phyloP scores from a whole-genome alignment of 1,139 yeast species.

The Sugiyamaella neomexicana region DNA sequence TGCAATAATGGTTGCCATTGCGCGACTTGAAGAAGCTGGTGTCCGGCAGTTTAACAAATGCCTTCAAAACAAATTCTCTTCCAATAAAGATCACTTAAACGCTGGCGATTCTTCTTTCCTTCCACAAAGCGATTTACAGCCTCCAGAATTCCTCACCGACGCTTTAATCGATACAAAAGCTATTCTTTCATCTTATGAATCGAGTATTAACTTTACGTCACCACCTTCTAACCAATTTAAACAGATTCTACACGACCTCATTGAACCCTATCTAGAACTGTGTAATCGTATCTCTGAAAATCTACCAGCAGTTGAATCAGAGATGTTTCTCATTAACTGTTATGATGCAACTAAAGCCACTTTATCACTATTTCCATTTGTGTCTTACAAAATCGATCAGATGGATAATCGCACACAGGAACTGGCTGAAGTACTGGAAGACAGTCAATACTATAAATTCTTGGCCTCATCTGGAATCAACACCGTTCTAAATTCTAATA shows the following conservation, averaged over 20 bases:
- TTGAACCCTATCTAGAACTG: conserved; percentile 41
- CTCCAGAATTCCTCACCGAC: conserved; percentile 42
- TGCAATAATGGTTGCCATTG: conserved; percentile 31
- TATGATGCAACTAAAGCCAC: conserved; percentile 38
- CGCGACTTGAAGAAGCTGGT: conserved; percentile 32
- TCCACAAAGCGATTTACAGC: conserved; percentile 34
- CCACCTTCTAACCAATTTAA: conserved; percentile 33
- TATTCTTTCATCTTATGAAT: conserved; percentile 40
- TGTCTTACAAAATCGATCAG: conserved; percentile 38
- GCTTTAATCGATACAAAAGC: conserved; percentile 39
- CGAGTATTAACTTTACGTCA: conserved; percentile 35
- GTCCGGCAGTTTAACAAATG: conserved; percentile 37
- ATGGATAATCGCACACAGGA: conserved; percentile 35
- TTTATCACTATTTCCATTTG: conserved; percentile 37
- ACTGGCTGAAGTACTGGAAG: conserved; percentile 36
- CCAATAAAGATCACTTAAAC: conserved; percentile 24
- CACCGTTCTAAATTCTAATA: conserved; percentile 10
- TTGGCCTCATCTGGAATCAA: conserved; percentile 34
- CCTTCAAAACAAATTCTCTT: conserved; percentile 32
- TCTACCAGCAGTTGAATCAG: conserved; percentile 31
- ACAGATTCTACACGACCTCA: conserved; percentile 37
- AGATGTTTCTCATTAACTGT: conserved; percentile 41
- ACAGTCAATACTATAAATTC: conserved; percentile 34
- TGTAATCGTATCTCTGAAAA: conserved; percentile 37
- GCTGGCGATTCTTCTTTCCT: neutral